Percentiles rank a stretch among this genome's conserved stretches.
Evolutionary conservation across 495 filamentous ascomycete species (phyloP).

Genomic region (Talaromyces nanjingensis): DNA sequence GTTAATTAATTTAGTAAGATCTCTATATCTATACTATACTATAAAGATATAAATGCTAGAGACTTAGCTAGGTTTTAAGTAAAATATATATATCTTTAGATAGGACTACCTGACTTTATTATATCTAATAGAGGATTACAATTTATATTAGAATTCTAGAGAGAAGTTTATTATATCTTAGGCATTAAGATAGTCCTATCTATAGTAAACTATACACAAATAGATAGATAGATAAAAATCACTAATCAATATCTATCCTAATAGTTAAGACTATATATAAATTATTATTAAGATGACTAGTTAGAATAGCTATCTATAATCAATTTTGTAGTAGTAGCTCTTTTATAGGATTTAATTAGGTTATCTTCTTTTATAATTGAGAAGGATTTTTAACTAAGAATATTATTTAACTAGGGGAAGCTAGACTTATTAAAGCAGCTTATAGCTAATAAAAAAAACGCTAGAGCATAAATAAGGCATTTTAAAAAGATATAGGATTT

Average conservation of each 20-base stretch:
- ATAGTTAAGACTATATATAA: conserved; percentile 4
- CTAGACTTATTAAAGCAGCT: not conserved
- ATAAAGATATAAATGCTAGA: conserved; percentile 10
- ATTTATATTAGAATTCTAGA: conserved; percentile 15
- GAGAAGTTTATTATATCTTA: conserved; percentile 13
- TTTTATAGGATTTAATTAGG: not conserved
- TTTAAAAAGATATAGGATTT: conserved; percentile 1
- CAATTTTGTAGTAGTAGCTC: not conserved
- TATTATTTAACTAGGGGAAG: conserved; percentile 1
- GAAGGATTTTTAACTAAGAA: not conserved
- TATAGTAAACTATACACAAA: conserved; percentile 14
- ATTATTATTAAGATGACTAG: conserved; percentile 11
- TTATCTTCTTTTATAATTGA: not conserved
- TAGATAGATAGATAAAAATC: not conserved
- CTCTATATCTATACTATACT: conserved; percentile 8
- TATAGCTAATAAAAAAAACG: not conserved
- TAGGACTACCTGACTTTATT: conserved; percentile 1
- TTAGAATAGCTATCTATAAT: conserved; percentile 8
- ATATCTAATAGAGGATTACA: conserved; percentile 13
- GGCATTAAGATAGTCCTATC: too few species aligned
- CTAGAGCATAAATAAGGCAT: not conserved
- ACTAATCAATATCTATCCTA: conserved; percentile 7
- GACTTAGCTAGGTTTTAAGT: not conserved
- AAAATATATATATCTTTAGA: not conserved
- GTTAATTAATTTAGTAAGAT: conserved; percentile 12